These are phyloP conservation scores for Aquilaria agallochum DNA, from an alignment of 441 rosid genomes.

Conservation along the genomic window DNA sequence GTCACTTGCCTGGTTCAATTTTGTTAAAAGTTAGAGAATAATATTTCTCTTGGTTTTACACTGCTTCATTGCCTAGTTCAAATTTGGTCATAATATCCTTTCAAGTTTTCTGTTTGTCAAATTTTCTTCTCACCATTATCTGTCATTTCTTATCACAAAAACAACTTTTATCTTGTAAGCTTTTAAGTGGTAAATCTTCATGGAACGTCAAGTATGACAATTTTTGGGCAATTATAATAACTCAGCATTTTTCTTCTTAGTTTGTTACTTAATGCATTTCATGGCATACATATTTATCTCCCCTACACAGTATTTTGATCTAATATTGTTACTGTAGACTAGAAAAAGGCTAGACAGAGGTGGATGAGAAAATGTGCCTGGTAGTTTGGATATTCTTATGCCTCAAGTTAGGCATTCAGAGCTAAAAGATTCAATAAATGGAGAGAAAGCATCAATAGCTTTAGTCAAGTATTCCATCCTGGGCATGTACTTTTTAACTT, in stretches of 20 bases:
- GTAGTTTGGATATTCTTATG: constrained; percentile 50
- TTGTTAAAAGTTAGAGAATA: not conserved
- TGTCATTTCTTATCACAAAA: too few species aligned
- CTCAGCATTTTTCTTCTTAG: too few species aligned
- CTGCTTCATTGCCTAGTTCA: constrained; percentile 3
- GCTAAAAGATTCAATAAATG: constrained; percentile 50
- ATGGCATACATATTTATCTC: not conserved
- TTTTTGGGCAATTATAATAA: constrained; percentile 5
- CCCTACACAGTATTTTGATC: constrained; percentile 7
- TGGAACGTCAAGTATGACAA: not conserved
- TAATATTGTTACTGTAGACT: constrained; percentile 41
- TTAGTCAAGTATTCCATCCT: too few species aligned
- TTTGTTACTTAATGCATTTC: not conserved
- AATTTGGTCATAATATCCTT: too few species aligned
- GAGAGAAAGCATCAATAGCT: constrained; percentile 80
- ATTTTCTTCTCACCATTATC: too few species aligned
- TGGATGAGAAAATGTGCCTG: constrained; percentile 47
- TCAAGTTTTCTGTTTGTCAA: too few species aligned
- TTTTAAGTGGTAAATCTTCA: not conserved
- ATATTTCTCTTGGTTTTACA: constrained; percentile 2
- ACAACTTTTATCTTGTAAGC: too few species aligned
- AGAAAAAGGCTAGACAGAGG: constrained; percentile 70
- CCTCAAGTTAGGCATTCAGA: constrained; percentile 62
- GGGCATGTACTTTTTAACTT: too few species aligned
- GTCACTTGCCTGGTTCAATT: too few species aligned